Conservation (phyloP, 176 grass and related monocot species). For the Cenchrus fungigraminus region DNA sequence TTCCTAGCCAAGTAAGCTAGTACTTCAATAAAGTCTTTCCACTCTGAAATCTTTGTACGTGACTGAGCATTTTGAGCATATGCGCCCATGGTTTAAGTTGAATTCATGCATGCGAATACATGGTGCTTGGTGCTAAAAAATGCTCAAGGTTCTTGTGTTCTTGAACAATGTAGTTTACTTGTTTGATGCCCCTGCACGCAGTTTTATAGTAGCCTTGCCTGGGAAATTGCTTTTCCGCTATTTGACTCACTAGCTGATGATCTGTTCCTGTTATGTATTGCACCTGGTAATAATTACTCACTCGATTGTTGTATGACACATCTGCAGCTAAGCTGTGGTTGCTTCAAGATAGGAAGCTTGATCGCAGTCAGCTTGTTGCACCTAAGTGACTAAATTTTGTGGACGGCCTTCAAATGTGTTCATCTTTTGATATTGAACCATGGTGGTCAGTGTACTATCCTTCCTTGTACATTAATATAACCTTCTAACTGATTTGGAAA, state of each 20-base stretch:
- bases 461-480: background rate
- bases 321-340: conserved; percentile 75
- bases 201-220: background rate
- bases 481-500: too few relatives aligned
- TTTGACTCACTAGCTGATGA: background rate
- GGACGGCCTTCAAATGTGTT: conserved; percentile 50
- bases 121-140: background rate
- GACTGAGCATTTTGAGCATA: background rate
- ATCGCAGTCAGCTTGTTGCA: conserved; percentile 61
- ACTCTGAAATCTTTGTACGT: background rate
- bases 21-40: background rate
- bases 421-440: conserved; percentile 56
- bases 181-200: background rate
- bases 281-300: conserved; percentile 34
- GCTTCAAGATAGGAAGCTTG: conserved; percentile 66
- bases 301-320: conserved; percentile 51
- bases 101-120: background rate
- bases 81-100: background rate
- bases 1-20: background rate
- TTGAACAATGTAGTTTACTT: background rate
- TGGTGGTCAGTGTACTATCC: conserved; percentile 64
- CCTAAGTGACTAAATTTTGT: conserved; percentile 62
- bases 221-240: conserved; percentile 20
- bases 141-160: background rate
- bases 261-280: too few relatives aligned